Evolutionary conservation across 2,329 filamentous ascomycete genomes (phyloP).

Genomic region (Exserohilum turcica): DNA sequence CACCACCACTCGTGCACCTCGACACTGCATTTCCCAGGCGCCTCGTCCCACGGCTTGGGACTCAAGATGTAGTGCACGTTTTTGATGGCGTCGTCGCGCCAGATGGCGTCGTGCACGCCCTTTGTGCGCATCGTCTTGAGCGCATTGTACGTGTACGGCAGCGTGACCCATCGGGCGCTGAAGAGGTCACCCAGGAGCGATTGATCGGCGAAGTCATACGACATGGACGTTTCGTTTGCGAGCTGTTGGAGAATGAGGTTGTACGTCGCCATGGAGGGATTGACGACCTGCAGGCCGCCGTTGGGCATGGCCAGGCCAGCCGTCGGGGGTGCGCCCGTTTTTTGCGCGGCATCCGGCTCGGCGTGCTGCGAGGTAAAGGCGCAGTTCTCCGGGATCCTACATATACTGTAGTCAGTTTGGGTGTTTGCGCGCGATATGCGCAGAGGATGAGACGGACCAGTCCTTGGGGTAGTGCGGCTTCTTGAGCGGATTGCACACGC

Average conservation of each 20-base stretch:
- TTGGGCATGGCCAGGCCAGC: slow-evolving; percentile 64
- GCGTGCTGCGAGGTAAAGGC: slow-evolving; percentile 65
- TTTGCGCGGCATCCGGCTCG: slow-evolving; percentile 58
- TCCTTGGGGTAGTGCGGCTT: slow-evolving; percentile 78
- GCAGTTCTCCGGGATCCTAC: slow-evolving; percentile 61
- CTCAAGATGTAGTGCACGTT: slow-evolving; percentile 67
- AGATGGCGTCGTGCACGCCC: slow-evolving; percentile 63
- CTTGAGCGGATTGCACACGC: slow-evolving; percentile 81
- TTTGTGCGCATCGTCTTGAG: slow-evolving; percentile 63
- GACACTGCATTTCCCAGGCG: slow-evolving; percentile 50
- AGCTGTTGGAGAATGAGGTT: slow-evolving; percentile 57
- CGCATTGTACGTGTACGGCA: slow-evolving; percentile 67
- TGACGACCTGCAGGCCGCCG: slow-evolving; percentile 66
- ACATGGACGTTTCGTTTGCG: slow-evolving; percentile 51
- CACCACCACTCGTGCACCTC: slow-evolving; percentile 65
- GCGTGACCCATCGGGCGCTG: slow-evolving; percentile 60
- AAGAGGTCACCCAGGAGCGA: slow-evolving; percentile 64
- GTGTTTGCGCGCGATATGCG: not conserved
- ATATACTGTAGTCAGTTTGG: not conserved
- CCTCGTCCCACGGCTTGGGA: slow-evolving; percentile 68
- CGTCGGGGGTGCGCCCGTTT: slow-evolving; percentile 54
- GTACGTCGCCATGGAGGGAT: slow-evolving; percentile 60
- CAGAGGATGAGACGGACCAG: slow-evolving; percentile 57
- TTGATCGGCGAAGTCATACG: slow-evolving; percentile 66
- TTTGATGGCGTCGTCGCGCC: slow-evolving; percentile 65